A percentile compares a stretch with the other conserved stretches of the same genome.
Evolutionary conservation across 2,329 filamentous ascomycete species (phyloP).

Genomic region (Aureobasidium namibiae): DNA sequence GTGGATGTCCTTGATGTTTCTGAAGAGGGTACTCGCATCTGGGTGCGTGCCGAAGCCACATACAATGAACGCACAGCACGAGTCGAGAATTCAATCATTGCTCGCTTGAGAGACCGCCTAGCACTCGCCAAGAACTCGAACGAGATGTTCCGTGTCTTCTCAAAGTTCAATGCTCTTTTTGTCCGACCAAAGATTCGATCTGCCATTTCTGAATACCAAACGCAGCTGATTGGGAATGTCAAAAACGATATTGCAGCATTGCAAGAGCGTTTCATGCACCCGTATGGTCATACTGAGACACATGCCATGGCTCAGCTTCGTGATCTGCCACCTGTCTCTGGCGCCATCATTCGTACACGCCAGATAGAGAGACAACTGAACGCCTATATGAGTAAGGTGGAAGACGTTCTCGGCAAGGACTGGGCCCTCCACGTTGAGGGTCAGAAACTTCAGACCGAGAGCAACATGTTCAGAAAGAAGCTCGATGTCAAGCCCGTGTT

Average conservation of each 20-base stretch:
- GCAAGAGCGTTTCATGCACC: slow-evolving; percentile 96
- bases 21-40: slow-evolving; percentile 77
- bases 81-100: slow-evolving; percentile 98
- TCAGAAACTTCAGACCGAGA: slow-evolving; percentile 85
- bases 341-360: slow-evolving; percentile 93
- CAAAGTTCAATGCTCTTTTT: slow-evolving; percentile 98
- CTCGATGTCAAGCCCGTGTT: slow-evolving; percentile 90
- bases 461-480: slow-evolving; percentile 90
- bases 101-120: slow-evolving; percentile 79
- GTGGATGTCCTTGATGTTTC: slow-evolving; percentile 93
- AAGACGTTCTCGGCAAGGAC: slow-evolving; percentile 88
- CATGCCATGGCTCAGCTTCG: slow-evolving; percentile 97
- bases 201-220: slow-evolving; percentile 96
- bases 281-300: slow-evolving; percentile 96
- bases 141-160: slow-evolving; percentile 99
- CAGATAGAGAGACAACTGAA: slow-evolving; percentile 96
- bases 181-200: slow-evolving; percentile 98
- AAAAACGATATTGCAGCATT: slow-evolving; percentile 89
- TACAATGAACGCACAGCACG: slow-evolving; percentile 97
- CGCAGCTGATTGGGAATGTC: slow-evolving; percentile 94
- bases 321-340: slow-evolving; percentile 89
- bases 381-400: slow-evolving; percentile 98
- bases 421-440: slow-evolving; percentile 94
- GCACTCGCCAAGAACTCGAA: slow-evolving; percentile 95
- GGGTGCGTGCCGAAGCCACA: slow-evolving; percentile 87